Evolutionary conservation across 192 early-diverging fungal genomes (phyloP).

Genomic region (Funneliformis geosporum): DNA sequence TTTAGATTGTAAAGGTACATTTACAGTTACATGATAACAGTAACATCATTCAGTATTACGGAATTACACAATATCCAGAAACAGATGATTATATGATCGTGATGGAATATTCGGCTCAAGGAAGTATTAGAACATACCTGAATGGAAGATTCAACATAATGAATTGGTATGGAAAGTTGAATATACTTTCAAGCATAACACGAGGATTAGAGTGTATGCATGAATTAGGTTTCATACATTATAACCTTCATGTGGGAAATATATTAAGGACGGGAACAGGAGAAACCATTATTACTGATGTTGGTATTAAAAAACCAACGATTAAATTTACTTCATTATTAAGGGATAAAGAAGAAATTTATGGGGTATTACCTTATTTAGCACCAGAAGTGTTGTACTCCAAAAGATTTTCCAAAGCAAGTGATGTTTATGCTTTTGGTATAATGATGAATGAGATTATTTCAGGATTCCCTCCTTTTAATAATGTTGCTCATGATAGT

Average conservation of each 20-base stretch:
- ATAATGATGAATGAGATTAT: slow-evolving; percentile 6
- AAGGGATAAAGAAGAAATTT: neutral
- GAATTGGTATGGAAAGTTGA: neutral
- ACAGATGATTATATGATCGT: neutral
- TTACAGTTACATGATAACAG: neutral
- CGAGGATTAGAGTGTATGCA: neutral
- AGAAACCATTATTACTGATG: neutral
- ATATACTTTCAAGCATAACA: neutral
- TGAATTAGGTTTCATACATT: neutral
- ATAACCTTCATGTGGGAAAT: slow-evolving; percentile 10
- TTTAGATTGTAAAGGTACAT: neutral
- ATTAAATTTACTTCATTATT: neutral
- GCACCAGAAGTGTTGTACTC: slow-evolving; percentile 14
- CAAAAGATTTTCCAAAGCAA: neutral
- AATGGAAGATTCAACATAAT: neutral
- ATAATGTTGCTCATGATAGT: neutral
- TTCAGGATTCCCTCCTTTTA: neutral
- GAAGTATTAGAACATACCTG: neutral
- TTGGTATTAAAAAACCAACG: neutral
- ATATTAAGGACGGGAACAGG: neutral
- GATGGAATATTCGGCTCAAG: neutral
- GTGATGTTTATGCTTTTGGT: slow-evolving; percentile 16
- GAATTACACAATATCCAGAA: neutral
- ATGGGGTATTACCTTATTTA: slow-evolving; percentile 17
- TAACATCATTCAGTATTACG: neutral